These are phyloP conservation scores for Neckera pumila DNA, from an alignment of 225 moss, liverwort and hornwort species.

Conservation along the genomic window DNA sequence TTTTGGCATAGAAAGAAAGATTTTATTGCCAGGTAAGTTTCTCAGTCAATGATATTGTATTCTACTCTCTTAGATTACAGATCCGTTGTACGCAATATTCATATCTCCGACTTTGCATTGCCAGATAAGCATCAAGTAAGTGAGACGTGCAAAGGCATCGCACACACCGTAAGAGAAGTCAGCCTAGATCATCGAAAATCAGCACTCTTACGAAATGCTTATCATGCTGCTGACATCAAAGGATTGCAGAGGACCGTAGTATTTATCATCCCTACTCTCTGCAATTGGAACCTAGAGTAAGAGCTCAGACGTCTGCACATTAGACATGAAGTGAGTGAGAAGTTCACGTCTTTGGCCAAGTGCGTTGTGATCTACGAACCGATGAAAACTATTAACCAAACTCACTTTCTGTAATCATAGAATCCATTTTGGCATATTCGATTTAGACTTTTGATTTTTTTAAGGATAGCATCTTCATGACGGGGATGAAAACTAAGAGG, in stretches of 20 bases:
- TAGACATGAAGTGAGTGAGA: neutral
- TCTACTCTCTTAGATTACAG: neutral
- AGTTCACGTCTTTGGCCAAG: neutral
- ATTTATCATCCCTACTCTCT: neutral
- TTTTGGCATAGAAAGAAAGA: neutral
- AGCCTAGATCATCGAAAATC: neutral
- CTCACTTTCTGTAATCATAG: neutral
- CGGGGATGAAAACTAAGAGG: neutral
- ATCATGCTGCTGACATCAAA: neutral
- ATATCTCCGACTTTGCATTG: neutral
- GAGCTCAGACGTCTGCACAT: neutral
- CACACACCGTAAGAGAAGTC: neutral
- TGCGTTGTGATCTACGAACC: neutral
- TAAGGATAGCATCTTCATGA: neutral
- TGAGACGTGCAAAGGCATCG: neutral
- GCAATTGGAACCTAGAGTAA: neutral
- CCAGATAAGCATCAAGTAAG: neutral
- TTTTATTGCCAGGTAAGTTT: neutral
- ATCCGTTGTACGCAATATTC: neutral
- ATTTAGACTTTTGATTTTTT: neutral
- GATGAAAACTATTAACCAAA: neutral
- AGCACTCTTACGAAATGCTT: neutral
- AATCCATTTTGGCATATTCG: neutral
- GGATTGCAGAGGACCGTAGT: neutral
- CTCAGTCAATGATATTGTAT: neutral